Conservation (phyloP, 2,329 filamentous ascomycete genomes). For the Dactylonectria estremocensis region DNA sequence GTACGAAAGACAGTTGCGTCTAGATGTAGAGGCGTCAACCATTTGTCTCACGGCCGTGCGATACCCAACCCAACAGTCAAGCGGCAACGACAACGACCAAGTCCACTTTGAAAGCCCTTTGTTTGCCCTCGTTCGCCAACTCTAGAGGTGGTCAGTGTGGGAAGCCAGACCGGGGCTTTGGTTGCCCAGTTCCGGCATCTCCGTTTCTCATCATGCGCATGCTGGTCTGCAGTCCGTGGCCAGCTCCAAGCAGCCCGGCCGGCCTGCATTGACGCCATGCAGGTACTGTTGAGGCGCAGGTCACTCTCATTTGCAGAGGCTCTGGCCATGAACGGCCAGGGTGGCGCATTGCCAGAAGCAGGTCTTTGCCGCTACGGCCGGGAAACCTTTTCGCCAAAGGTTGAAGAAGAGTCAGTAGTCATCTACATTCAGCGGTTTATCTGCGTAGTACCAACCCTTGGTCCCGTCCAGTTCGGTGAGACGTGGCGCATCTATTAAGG, state of each 20-base stretch:
- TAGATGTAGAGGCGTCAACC: no score
- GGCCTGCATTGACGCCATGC: constrained; percentile 10
- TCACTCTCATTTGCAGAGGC: neutral
- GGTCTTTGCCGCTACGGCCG: constrained; percentile 7
- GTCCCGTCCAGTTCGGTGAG: neutral
- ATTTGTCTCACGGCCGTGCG: no score
- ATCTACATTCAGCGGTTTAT: neutral
- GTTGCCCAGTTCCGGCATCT: neutral
- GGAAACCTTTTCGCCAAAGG: neutral
- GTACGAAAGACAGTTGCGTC: no score
- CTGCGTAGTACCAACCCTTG: neutral
- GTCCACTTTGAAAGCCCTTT: neutral
- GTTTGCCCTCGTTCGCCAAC: neutral
- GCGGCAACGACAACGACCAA: no score
- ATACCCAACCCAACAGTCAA: no score
- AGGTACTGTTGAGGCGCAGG: neutral
- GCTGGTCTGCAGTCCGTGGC: constrained; percentile 1
- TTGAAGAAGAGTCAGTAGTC: neutral
- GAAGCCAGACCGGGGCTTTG: neutral
- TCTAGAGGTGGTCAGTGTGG: neutral
- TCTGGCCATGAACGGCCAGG: neutral
- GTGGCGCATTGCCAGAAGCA: neutral
- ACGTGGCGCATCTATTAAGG: neutral
- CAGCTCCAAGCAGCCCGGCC: neutral
- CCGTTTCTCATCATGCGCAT: constrained; percentile 1